Percentiles rank a stretch among this genome's conserved stretches.
phyloP scores from a whole-genome alignment of 129 eudicot genomes.

The Sambucus nigra region DNA sequence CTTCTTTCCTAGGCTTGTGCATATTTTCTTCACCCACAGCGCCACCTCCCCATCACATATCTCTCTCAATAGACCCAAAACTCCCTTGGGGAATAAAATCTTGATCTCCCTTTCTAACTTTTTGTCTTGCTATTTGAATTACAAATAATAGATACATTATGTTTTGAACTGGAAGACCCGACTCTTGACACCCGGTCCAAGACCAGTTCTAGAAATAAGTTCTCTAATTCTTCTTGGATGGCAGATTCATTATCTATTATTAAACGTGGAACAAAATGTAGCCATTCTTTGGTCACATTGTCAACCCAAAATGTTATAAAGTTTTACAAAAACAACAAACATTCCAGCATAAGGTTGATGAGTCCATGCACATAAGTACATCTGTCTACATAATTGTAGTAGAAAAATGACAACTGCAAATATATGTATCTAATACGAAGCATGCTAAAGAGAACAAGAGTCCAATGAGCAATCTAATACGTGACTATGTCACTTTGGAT shows the following conservation, averaged over 20 bases:
- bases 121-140: slow-evolving; percentile 17
- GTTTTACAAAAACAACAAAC: slow-evolving; percentile 37
- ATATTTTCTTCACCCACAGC: slow-evolving; percentile 90
- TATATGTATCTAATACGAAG: too few species aligned
- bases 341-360: slow-evolving; percentile 7
- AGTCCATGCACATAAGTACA: not conserved
- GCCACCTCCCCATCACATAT: slow-evolving; percentile 68
- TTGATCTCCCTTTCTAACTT: slow-evolving; percentile 21
- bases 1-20: slow-evolving; percentile 79
- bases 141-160: not conserved
- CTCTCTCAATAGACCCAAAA: slow-evolving; percentile 51
- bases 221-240: slow-evolving; percentile 98
- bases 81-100: slow-evolving; percentile 43
- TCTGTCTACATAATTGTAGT: not conserved
- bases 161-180: slow-evolving; percentile 26
- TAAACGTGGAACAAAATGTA: slow-evolving; percentile 70
- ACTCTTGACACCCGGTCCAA: slow-evolving; percentile 62
- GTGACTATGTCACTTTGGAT: too few species aligned
- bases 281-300: slow-evolving; percentile 77
- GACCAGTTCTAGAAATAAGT: slow-evolving; percentile 75
- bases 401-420: not conserved
- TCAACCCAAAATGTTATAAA: slow-evolving; percentile 51
- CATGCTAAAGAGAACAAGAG: too few species aligned
- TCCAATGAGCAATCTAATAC: too few species aligned
- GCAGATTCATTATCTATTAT: slow-evolving; percentile 83